Evolutionary conservation across 257 asterid species (phyloP), one percentile per base, ranked within the genome.

Genomic region (Cruciata laevipes): DNA sequence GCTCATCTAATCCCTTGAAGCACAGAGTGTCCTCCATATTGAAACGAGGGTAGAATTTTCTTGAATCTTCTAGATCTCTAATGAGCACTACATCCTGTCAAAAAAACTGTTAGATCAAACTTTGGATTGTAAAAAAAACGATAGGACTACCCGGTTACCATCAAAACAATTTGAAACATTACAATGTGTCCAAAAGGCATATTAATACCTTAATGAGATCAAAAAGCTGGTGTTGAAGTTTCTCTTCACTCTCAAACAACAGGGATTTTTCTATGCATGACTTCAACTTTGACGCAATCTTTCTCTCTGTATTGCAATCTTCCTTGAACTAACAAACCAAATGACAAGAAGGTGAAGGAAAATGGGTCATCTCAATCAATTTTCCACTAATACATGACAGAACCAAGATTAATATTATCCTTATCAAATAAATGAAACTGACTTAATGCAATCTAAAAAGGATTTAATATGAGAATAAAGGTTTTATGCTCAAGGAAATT

Each of bases 21-120:
- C 86, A 86, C 18, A 87, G 68, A 3, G 99, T 90, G 70, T 94
- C 97, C 76, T 94, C 97, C 74, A 94, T 82, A 78, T 88, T 94
- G 85, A 94, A 94, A 60, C 99, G 96, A 32, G 99, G 99, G 58
- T 86, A 94, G 63, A 84, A 88, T 37, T 73, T 82, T 77, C 79
- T 84, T 7, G 95, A 76, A 73, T 94, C 96, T 76, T 94, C 97
- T 44, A 91, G 95, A 75, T 94, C 97, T 75, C 84, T 73, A 72
- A 94, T 84, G 44, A 94, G 97, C 74, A 84, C 95, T 59, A 90
- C 73, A 62, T 94, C 87, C 99, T 93, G 85, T 77, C 74, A 70
- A 53, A 55, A 71, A 63, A 68, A 74, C 52, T 31, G 42, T 67
- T 61, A 57, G 66, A 69, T 66, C 51, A 61, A 69, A 57, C 10